Conservation (phyloP, 2,329 filamentous ascomycete genomes). For the Pyricularia grisea region DNA sequence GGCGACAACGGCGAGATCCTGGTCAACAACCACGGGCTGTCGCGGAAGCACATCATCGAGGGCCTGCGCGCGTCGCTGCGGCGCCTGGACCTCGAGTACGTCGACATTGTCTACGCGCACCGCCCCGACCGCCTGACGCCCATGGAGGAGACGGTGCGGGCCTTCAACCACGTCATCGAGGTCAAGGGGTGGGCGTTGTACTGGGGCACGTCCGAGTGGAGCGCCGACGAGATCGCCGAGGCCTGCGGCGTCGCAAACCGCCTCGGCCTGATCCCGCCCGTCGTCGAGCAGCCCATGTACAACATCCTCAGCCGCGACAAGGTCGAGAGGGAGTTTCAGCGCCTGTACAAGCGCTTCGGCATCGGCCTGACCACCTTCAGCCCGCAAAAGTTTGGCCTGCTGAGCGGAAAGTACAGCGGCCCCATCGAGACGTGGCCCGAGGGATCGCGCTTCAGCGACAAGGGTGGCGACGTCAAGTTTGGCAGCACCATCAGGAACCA, state of each 20-base stretch:
- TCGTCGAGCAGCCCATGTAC: constrained; percentile 61
- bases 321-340: constrained; percentile 43
- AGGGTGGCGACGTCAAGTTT: constrained; percentile 39
- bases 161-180: constrained; percentile 39
- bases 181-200: constrained; percentile 57
- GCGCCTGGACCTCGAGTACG: constrained; percentile 55
- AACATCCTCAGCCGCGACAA: constrained; percentile 38
- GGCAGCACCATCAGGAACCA: constrained; percentile 49
- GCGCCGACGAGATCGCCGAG: constrained; percentile 55
- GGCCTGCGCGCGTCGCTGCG: constrained; percentile 47
- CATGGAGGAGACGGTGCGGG: constrained; percentile 53
- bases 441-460: constrained; percentile 48
- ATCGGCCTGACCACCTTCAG: constrained; percentile 46
- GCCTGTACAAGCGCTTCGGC: constrained; percentile 44
- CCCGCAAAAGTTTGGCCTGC: constrained; percentile 44
- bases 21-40: constrained; percentile 42
- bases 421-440: constrained; percentile 25
- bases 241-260: constrained; percentile 51
- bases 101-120: constrained; percentile 55
- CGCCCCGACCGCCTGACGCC: constrained; percentile 47
- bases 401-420: constrained; percentile 57
- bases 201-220: constrained; percentile 66
- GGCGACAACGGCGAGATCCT: constrained; percentile 40
- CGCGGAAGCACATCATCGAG: constrained; percentile 43
- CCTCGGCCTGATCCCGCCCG: constrained; percentile 50